Conservation (phyloP, 345 rosid genomes). For the Alliaria petiolata region DNA sequence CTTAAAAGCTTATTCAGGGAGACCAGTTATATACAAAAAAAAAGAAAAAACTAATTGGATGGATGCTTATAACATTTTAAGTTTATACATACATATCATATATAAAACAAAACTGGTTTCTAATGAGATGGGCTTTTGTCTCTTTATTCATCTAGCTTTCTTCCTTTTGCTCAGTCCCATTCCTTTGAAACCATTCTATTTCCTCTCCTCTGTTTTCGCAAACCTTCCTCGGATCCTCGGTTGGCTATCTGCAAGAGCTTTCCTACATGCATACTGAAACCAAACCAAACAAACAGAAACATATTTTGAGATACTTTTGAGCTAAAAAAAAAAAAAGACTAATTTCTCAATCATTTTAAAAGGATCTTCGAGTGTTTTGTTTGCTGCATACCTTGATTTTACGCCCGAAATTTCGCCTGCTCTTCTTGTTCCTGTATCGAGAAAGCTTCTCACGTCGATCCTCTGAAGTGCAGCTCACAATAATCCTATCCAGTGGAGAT, state of each 20-base stretch:
- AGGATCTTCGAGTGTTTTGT: neutral
- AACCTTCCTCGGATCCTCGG: conserved; percentile 98
- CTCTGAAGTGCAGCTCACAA: conserved; percentile 55
- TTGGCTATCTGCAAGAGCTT: conserved; percentile 97
- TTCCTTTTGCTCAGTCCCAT: conserved; percentile 11
- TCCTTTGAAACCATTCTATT: conserved; percentile 30
- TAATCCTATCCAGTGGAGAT: conserved; percentile 53
- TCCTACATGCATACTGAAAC: conserved; percentile 97
- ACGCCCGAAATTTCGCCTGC: conserved; percentile 92
- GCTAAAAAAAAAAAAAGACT: neutral
- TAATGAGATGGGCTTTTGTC: conserved; percentile 14
- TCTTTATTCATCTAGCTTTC: conserved; percentile 19
- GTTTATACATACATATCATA: conserved; percentile 10
- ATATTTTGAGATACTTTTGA: neutral
- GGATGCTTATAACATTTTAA: too few relatives aligned
- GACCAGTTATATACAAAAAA: conserved; percentile 16
- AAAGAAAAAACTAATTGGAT: conserved; percentile 17
- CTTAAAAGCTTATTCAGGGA: conserved; percentile 26
- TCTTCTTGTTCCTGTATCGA: conserved; percentile 86
- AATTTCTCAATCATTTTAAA: neutral
- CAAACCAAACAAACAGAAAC: conserved; percentile 23
- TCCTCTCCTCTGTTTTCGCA: conserved; percentile 83
- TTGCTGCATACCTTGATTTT: conserved; percentile 83
- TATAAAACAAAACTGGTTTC: conserved; percentile 23
- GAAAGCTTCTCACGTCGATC: conserved; percentile 93